Percentiles rank a stretch among this genome's conserved stretches.
Conservation (phyloP, 495 filamentous ascomycete genomes). For the Penicillium desertorum region DNA sequence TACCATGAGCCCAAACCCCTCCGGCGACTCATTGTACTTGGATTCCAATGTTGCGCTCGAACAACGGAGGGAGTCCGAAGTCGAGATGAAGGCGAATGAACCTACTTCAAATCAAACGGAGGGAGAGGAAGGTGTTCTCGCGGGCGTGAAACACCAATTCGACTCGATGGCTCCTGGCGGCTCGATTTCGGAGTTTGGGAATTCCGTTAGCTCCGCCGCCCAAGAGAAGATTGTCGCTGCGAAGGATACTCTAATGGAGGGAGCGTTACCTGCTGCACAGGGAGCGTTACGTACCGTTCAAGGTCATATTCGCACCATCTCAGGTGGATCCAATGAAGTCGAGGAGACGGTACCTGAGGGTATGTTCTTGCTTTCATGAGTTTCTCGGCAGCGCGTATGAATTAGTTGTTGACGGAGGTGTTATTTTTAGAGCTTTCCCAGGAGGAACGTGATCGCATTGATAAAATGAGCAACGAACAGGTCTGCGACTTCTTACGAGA, state of each 20-base stretch:
- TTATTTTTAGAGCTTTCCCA: neutral
- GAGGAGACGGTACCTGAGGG: slow-evolving; percentile 1
- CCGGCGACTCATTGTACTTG: neutral
- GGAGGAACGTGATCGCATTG: slow-evolving; percentile 9
- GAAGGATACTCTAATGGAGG: slow-evolving; percentile 15
- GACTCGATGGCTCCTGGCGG: neutral
- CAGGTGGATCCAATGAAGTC: neutral
- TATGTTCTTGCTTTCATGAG: neutral
- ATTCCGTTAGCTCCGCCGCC: slow-evolving; percentile 4
- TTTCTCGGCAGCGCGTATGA: neutral
- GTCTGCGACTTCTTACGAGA: slow-evolving; percentile 14
- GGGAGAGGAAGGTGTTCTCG: slow-evolving; percentile 3
- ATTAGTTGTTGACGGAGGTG: neutral
- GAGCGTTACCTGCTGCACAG: slow-evolving; percentile 6
- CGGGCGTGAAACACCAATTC: slow-evolving; percentile 10
- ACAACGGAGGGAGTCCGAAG: neutral
- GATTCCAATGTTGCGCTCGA: slow-evolving; percentile 3
- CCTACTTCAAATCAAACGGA: neutral
- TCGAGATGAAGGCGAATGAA: neutral
- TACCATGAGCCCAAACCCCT: neutral
- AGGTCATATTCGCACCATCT: neutral
- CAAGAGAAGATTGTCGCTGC: slow-evolving; percentile 1
- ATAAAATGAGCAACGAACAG: slow-evolving; percentile 7
- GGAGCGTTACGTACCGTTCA: slow-evolving; percentile 6
- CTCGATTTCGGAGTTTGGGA: slow-evolving; percentile 12